Evolutionary conservation across 768 basidiomycete species (phyloP).

Genomic region (Obba rivulosa): DNA sequence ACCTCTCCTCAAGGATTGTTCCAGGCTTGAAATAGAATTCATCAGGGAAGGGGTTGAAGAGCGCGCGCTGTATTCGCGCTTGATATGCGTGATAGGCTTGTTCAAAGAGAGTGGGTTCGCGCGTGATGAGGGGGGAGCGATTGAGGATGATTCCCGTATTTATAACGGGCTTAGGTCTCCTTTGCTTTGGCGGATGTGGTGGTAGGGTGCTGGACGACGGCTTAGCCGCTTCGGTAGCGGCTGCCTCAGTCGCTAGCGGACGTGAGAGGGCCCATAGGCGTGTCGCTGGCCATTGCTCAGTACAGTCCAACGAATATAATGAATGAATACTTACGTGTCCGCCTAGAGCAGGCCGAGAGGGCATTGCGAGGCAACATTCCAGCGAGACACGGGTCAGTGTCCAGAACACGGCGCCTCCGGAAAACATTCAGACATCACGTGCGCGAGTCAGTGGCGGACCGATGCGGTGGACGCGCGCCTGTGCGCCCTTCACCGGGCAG

Average conservation of each 20-base stretch:
- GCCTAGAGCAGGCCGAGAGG: constrained; percentile 12
- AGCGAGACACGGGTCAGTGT: background rate
- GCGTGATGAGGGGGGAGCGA: constrained; percentile 71
- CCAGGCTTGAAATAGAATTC: constrained; percentile 95
- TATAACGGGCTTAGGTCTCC: constrained; percentile 32
- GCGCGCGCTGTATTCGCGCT: constrained; percentile 72
- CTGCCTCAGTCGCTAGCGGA: constrained; percentile 16
- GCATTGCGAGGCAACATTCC: constrained; percentile 17
- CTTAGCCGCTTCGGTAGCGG: constrained; percentile 13
- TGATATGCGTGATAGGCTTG: constrained; percentile 81
- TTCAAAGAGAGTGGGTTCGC: constrained; percentile 69
- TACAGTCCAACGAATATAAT: background rate
- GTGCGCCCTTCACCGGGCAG: no score
- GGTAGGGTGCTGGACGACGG: constrained; percentile 10
- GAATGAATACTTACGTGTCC: background rate
- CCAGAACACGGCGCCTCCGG: background rate
- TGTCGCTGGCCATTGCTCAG: constrained; percentile 3
- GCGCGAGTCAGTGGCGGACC: background rate
- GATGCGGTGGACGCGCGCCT: no score
- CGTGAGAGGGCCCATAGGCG: constrained; percentile 15
- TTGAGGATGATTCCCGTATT: constrained; percentile 70
- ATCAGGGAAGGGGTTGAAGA: constrained; percentile 83
- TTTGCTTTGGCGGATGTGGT: constrained; percentile 19
- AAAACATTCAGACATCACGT: constrained; percentile 1
- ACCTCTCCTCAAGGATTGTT: constrained; percentile 76